A percentile compares a stretch with the other conserved stretches of the same genome.
phyloP scores from a whole-genome alignment of 805 yeast species.

The Candida saitoana region DNA sequence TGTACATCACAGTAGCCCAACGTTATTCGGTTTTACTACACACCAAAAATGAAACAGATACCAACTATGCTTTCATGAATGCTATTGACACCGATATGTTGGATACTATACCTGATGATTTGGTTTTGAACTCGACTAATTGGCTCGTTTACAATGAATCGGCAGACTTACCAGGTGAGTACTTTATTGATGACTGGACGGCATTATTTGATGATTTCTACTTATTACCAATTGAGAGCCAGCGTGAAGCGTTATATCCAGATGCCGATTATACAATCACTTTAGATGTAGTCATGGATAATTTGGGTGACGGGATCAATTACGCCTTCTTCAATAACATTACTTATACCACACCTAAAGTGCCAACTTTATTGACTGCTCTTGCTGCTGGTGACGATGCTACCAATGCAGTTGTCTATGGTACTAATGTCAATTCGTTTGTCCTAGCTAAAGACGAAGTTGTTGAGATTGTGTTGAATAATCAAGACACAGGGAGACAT shows the following conservation, averaged over 20 bases:
- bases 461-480: conserved; percentile 74
- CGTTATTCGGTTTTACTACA: conserved; percentile 66
- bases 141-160: conserved; percentile 47
- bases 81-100: conserved; percentile 63
- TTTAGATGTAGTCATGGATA: conserved; percentile 60
- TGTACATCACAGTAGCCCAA: conserved; percentile 77
- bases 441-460: conserved; percentile 58
- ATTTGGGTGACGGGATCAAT: conserved; percentile 67
- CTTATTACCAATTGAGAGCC: conserved; percentile 58
- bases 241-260: conserved; percentile 43
- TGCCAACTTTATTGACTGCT: conserved; percentile 66
- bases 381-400: conserved; percentile 58
- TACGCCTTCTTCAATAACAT: conserved; percentile 73
- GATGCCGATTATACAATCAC: conserved; percentile 61
- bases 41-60: conserved; percentile 43
- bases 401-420: conserved; percentile 60
- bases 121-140: conserved; percentile 50
- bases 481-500: conserved; percentile 74
- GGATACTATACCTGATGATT: conserved; percentile 58
- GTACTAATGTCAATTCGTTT: conserved; percentile 62
- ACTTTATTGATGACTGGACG: conserved; percentile 27
- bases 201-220: conserved; percentile 68
- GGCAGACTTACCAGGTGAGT: conserved; percentile 16
- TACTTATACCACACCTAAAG: conserved; percentile 61
- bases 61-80: conserved; percentile 60